Percentiles rank a stretch among this genome's conserved stretches.
Evolutionary conservation across 192 early-diverging fungal genomes (phyloP).

Genomic region (Coemansia sp.): DNA sequence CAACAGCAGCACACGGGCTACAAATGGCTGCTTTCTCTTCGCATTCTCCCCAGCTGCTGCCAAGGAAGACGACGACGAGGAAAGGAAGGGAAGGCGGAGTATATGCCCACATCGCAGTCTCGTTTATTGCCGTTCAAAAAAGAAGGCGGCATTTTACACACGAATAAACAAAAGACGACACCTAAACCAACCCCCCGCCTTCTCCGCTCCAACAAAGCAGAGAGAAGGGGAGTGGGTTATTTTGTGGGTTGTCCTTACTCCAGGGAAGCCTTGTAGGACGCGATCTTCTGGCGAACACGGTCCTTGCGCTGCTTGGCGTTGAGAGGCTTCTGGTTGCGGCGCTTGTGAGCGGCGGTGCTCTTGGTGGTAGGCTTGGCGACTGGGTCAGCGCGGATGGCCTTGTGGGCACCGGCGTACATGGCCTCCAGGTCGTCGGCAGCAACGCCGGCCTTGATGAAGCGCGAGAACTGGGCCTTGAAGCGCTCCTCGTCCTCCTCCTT

Average conservation of each 20-base stretch:
- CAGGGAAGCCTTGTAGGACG: slow-evolving; percentile 60
- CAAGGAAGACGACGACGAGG: neutral
- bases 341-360: slow-evolving; percentile 70
- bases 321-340: slow-evolving; percentile 62
- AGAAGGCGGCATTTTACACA: neutral
- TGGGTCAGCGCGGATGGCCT: slow-evolving; percentile 92
- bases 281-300: slow-evolving; percentile 90
- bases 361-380: slow-evolving; percentile 68
- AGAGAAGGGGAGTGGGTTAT: neutral
- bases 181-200: neutral
- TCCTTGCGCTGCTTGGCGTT: slow-evolving; percentile 92
- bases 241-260: slow-evolving; percentile 10
- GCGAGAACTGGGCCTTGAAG: slow-evolving; percentile 94
- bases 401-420: slow-evolving; percentile 91
- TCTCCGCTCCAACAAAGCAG: neutral
- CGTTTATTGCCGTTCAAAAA: slow-evolving; percentile 33
- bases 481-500: slow-evolving; percentile 99
- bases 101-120: slow-evolving; percentile 51
- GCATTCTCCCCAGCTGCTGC: neutral
- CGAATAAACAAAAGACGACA: slow-evolving; percentile 3
- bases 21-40: neutral
- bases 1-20: neutral
- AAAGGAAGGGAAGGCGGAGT: slow-evolving; percentile 37
- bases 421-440: slow-evolving; percentile 90
- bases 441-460: slow-evolving; percentile 87